These are phyloP conservation scores for Neurospora hispaniola DNA, from an alignment of 495 filamentous ascomycete species.

Conservation along the genomic window DNA sequence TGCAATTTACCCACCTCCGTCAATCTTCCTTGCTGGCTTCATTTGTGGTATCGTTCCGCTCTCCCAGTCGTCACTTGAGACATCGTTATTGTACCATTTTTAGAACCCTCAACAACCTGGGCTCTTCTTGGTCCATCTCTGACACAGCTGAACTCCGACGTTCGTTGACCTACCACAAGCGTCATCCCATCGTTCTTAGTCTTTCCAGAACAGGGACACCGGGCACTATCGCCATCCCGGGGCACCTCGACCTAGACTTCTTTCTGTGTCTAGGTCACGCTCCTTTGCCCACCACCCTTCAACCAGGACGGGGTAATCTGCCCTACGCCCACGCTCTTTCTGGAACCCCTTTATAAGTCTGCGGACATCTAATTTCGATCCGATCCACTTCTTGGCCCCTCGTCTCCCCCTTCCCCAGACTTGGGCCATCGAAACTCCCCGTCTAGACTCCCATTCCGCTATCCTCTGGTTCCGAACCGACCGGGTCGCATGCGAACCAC, in stretches of 20 bases:
- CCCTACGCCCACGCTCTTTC: not conserved
- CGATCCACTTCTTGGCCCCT: not conserved
- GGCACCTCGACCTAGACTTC: not conserved
- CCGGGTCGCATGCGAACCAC: not conserved
- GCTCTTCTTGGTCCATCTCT: not conserved
- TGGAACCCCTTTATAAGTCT: not conserved
- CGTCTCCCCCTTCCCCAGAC: not conserved
- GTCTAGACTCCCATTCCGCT: not conserved
- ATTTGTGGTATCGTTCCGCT: not conserved
- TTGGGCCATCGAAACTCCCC: not conserved
- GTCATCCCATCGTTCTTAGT: not conserved
- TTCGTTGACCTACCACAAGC: not conserved
- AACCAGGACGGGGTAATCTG: not conserved
- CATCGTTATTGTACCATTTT: not conserved
- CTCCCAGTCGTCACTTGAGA: not conserved
- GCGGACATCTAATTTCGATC: not conserved
- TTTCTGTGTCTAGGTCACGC: not conserved
- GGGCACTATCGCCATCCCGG: not conserved
- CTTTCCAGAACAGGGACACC: not conserved
- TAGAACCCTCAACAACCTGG: not conserved
- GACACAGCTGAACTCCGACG: not conserved
- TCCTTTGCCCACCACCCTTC: not conserved
- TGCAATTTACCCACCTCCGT: not conserved
- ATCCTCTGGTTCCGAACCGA: not conserved
- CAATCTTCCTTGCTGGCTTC: not conserved